Evolutionary conservation across 371 early-diverging fungal species (phyloP).

Genomic region (Mortierella sp.): DNA sequence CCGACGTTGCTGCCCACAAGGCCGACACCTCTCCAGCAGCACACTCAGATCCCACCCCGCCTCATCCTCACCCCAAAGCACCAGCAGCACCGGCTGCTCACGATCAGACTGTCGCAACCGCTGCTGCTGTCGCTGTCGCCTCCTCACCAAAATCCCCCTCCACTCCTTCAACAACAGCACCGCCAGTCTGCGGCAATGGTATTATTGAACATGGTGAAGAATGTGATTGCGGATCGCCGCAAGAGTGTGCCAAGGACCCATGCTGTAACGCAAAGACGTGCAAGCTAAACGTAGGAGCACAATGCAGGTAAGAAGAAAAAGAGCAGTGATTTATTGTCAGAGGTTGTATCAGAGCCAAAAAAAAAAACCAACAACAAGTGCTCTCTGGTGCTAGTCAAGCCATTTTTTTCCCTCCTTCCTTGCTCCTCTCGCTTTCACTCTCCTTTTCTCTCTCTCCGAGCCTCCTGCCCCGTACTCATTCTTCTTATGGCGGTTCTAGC

Average conservation of each 20-base stretch:
- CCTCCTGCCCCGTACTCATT: neutral
- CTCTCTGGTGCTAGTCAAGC: slow-evolving; percentile 3
- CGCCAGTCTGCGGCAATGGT: slow-evolving; percentile 92
- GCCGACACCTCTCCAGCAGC: neutral
- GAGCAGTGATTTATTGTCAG: neutral
- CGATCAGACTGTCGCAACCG: neutral
- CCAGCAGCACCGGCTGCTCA: neutral
- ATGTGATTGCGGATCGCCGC: slow-evolving; percentile 90
- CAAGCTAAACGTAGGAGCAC: slow-evolving; percentile 80
- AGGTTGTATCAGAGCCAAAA: neutral
- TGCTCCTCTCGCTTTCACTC: neutral
- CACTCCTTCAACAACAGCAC: slow-evolving; percentile 1
- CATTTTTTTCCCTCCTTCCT: neutral
- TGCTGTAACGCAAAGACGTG: slow-evolving; percentile 91
- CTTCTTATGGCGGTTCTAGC: neutral
- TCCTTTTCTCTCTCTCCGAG: neutral
- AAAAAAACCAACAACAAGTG: neutral
- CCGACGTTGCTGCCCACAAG: slow-evolving; percentile 5
- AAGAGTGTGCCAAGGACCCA: slow-evolving; percentile 76
- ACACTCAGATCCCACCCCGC: neutral
- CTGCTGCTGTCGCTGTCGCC: neutral
- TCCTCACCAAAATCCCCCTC: neutral
- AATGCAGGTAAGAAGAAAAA: slow-evolving; percentile 63
- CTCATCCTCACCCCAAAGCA: neutral
- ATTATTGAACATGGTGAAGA: slow-evolving; percentile 92